Conservation (phyloP, 768 basidiomycete species). For the Phaffia tasmanica region DNA sequence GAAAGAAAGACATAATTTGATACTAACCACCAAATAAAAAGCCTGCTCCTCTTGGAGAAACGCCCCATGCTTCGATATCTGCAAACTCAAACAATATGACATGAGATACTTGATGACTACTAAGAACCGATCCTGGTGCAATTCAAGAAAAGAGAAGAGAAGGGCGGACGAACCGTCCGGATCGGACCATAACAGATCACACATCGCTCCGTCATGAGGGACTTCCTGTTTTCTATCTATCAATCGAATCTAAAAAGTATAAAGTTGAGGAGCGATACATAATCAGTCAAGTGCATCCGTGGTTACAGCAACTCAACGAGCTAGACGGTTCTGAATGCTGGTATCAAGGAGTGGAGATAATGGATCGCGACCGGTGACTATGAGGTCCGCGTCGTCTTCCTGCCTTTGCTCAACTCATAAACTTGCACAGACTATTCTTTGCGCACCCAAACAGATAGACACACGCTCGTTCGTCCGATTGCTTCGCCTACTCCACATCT, state of each 20-base stretch:
- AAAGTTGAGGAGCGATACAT: not conserved
- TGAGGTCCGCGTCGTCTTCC: too few species aligned
- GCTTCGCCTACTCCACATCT: too few species aligned
- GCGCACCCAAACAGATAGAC: too few species aligned
- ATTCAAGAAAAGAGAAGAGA: slow-evolving; percentile 18
- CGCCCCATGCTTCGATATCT: slow-evolving; percentile 63
- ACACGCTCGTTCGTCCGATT: too few species aligned
- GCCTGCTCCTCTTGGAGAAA: slow-evolving; percentile 88
- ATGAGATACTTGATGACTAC: not conserved
- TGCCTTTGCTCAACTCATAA: too few species aligned
- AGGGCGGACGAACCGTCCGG: slow-evolving; percentile 62
- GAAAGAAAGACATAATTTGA: slow-evolving; percentile 50
- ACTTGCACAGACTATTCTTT: too few species aligned
- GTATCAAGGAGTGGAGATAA: too few species aligned
- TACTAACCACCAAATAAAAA: slow-evolving; percentile 90
- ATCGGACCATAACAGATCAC: slow-evolving; percentile 97
- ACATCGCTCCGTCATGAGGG: slow-evolving; percentile 97
- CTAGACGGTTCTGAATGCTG: too few species aligned
- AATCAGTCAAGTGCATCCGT: not conserved
- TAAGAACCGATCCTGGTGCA: not conserved
- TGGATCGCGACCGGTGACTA: too few species aligned
- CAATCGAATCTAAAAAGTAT: slow-evolving; percentile 56
- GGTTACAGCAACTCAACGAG: not conserved
- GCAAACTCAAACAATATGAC: not conserved
- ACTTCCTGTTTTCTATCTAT: slow-evolving; percentile 97